Evolutionary conservation across 208 protist genomes (phyloP).

Genomic region (Naegleria fowleri): DNA sequence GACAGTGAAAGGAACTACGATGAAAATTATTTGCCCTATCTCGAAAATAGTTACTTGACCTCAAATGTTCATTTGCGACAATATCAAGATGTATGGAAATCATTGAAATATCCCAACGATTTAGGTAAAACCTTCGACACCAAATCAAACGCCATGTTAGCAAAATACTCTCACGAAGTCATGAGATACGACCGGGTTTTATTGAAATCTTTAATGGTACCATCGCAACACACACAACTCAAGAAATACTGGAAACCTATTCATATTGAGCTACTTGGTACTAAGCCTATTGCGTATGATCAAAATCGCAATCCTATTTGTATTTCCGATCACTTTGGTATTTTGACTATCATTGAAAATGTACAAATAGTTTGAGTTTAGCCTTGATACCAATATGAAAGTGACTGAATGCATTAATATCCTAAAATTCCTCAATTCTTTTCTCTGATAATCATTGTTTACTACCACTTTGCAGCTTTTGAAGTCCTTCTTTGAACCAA

Average conservation of each 20-base stretch:
- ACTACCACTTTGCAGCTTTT: neutral
- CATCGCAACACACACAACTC: neutral
- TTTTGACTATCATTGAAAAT: neutral
- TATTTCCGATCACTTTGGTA: neutral
- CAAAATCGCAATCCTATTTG: neutral
- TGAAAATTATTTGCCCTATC: neutral
- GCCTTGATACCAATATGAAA: too few relatives aligned
- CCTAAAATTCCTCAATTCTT: too few relatives aligned
- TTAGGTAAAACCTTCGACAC: conserved; percentile 9
- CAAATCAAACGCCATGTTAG: neutral
- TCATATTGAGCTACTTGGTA: neutral
- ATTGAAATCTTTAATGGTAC: neutral
- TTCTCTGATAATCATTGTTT: too few relatives aligned
- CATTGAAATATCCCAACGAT: neutral
- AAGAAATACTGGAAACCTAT: neutral
- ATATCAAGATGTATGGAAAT: neutral
- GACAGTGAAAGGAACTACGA: neutral
- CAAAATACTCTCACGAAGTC: neutral
- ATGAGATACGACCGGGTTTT: neutral
- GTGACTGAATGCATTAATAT: too few relatives aligned
- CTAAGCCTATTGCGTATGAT: neutral
- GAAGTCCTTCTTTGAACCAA: neutral
- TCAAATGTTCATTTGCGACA: neutral
- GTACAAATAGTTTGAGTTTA: too few relatives aligned
- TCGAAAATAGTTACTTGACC: neutral